Evolutionary conservation across 768 basidiomycete genomes (phyloP).

Genomic region (Suillus paluster): DNA sequence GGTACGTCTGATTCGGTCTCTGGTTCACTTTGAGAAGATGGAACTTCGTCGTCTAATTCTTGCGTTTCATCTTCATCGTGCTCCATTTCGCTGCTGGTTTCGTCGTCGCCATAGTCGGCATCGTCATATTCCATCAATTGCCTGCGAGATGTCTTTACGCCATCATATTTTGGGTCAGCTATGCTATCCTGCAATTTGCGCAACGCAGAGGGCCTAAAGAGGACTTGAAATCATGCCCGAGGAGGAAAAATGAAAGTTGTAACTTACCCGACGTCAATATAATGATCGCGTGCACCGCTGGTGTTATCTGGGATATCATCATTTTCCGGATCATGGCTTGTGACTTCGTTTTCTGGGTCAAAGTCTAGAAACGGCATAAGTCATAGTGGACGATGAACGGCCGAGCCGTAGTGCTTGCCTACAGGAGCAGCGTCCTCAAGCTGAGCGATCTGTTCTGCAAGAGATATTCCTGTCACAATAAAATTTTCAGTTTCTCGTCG

Average conservation of each 20-base stretch:
- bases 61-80: conserved; percentile 13
- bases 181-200: conserved; percentile 68
- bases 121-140: conserved; percentile 49
- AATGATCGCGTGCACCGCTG: conserved; percentile 68
- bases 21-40: conserved; percentile 14
- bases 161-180: conserved; percentile 80
- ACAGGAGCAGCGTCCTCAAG: conserved; percentile 72
- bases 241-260: conserved; percentile 5
- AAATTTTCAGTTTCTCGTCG: conserved; percentile 8
- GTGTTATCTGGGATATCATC: conserved; percentile 32
- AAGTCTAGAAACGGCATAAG: conserved; percentile 50
- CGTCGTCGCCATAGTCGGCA: conserved; percentile 31
- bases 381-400: conserved; percentile 9
- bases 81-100: conserved; percentile 20
- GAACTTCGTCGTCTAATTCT: conserved; percentile 9
- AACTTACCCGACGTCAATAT: conserved; percentile 83
- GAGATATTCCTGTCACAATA: conserved; percentile 49
- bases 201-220: conserved; percentile 66
- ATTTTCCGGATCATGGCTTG: conserved; percentile 48
- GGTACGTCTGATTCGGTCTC: conserved; percentile 10
- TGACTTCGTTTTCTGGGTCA: conserved; percentile 71
- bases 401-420: conserved; percentile 49
- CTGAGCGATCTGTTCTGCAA: conserved; percentile 82
- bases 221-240: conserved; percentile 10
- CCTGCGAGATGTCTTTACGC: conserved; percentile 64